Base-by-base conservation (phyloP, 371 early-diverging fungal species). In the Blastocladiella emersonii region DNA sequence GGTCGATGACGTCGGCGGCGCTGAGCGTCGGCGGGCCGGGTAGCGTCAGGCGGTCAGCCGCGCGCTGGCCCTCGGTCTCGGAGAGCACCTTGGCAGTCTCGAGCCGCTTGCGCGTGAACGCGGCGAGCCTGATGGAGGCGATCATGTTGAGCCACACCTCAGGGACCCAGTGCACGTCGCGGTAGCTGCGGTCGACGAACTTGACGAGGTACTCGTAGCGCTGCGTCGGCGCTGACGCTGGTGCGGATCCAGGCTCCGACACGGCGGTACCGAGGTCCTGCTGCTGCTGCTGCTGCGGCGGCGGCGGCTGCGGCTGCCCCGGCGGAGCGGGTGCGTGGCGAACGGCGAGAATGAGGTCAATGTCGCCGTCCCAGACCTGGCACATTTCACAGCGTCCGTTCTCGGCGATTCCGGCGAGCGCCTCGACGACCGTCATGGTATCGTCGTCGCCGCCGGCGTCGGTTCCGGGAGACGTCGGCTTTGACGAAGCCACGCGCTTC, bases 181-280 rank as follows among this genome's bases (percentile, higher is more conserved):
- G 59, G 34, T 62, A 62, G 0, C 8, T 7, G 8, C 10, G 12
- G 30, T 23, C 30, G 10, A 30, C 25, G 7, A 44, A 53, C 30
- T 62, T 62, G 27, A 62, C 62, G 0, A 62, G 34, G 34, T 61
- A 62, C 17, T 62, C 62, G 3, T 55, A 8, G 34, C 37, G 56
- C 17, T 5, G 10, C 3, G 12, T 21, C 45, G 45, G 45, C 10
- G 3, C 19, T 21, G 21, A 5, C 12, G n/a, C n/a, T 10, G 19
- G 19, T 8, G 45, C 19, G 45, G 19, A 37, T 37, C 39, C 39
- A 37, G 39, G 19, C 19, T 17, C 3, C 45, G 10, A 21, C 3
- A 21, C 45, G 12, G n/a, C n/a, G n/a, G n/a, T n/a, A n/a, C n/a
- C n/a, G n/a, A n/a, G n/a, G n/a, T n/a, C n/a, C n/a, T n/a, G n/a